These are phyloP conservation scores for Acrocalymma vagum DNA, from an alignment of 2,329 filamentous ascomycete species.

Conservation along the genomic window DNA sequence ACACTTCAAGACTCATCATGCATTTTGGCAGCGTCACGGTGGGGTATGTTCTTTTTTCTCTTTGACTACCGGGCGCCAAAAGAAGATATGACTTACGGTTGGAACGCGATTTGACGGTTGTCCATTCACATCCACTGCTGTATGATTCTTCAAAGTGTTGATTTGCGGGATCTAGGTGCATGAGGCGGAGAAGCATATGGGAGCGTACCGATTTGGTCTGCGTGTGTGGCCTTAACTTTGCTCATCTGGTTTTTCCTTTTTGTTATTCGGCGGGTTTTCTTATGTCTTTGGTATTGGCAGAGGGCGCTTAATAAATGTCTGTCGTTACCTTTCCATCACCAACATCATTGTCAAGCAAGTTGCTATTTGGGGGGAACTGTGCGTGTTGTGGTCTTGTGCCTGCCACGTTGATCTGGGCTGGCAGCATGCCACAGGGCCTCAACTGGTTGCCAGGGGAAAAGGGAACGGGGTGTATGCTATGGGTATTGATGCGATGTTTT, in stretches of 20 bases:
- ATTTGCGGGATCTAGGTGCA: conserved; percentile 23
- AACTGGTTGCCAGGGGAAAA: no score
- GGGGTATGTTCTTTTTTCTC: conserved; percentile 12
- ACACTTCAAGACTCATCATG: conserved; percentile 18
- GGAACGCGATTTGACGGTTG: conserved; percentile 24
- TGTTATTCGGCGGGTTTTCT: conserved; percentile 15
- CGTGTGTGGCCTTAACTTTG: conserved; percentile 10
- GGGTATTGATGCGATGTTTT: no score
- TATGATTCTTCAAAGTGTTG: conserved; percentile 22
- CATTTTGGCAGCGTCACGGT: conserved; percentile 15
- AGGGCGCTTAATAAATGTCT: conserved; percentile 30
- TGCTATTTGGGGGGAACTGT: no score
- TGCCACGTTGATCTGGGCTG: no score
- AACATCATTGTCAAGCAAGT: no score
- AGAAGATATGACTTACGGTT: conserved; percentile 34
- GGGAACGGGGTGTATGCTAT: no score
- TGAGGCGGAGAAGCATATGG: conserved; percentile 14
- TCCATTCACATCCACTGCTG: no score
- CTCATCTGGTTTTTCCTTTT: conserved; percentile 21
- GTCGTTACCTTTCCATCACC: conserved; percentile 35
- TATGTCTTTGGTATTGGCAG: conserved; percentile 14
- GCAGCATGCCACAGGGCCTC: no score
- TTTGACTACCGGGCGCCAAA: conserved; percentile 8
- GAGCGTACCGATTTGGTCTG: conserved; percentile 12
- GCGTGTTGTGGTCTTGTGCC: no score